A percentile compares a stretch with the other conserved stretches of the same genome.
phyloP scores from a whole-genome alignment of 2,329 filamentous ascomycete species.

The Trichoderma koningii region DNA sequence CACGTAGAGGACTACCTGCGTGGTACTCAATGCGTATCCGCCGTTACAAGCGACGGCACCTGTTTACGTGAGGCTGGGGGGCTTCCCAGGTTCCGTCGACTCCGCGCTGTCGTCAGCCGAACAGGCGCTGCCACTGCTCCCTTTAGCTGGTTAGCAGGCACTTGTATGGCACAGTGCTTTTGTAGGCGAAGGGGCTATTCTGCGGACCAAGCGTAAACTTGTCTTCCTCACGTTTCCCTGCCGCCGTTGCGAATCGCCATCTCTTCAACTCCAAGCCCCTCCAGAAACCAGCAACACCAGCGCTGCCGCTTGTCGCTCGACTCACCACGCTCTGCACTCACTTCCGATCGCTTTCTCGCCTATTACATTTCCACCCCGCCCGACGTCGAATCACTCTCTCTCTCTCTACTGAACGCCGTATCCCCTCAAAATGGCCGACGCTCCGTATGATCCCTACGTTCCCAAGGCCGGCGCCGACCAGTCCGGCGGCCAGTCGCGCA shows the following conservation, averaged over 20 bases:
- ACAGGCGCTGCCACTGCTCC: conserved; percentile 15
- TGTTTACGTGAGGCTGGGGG: conserved; percentile 27
- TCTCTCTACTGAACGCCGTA: conserved; percentile 1
- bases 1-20: not conserved
- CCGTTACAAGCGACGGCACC: not conserved
- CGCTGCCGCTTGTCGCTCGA: conserved; percentile 20
- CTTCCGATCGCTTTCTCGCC: not conserved
- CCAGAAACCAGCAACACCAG: conserved; percentile 29
- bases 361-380: not conserved
- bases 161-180: too few relatives aligned
- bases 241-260: conserved; percentile 26
- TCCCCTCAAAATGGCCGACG: conserved; percentile 52
- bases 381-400: not conserved
- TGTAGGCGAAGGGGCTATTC: conserved; percentile 22
- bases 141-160: not conserved
- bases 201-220: conserved; percentile 25
- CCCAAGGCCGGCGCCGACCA: conserved; percentile 64
- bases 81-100: conserved; percentile 29
- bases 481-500: not conserved
- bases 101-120: conserved; percentile 37
- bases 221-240: conserved; percentile 31
- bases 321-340: not conserved
- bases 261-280: conserved; percentile 30
- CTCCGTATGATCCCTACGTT: conserved; percentile 88
- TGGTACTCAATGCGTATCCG: not conserved